These are phyloP conservation scores for Phanerochaete carnosa DNA, from an alignment of 768 basidiomycete genomes.

Conservation along the genomic window DNA sequence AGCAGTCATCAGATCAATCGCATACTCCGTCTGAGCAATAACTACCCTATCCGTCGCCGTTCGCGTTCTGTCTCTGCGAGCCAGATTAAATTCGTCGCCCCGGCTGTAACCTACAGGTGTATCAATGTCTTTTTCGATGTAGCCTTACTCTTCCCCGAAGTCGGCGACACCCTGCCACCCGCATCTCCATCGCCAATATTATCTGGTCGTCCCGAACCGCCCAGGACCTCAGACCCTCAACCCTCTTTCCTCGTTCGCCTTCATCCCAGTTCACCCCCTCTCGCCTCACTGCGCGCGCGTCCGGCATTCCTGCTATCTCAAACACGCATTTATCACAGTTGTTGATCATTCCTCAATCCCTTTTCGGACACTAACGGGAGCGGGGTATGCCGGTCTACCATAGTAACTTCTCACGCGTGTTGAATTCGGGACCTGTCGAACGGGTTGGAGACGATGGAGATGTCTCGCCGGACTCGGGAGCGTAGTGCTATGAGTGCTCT, in stretches of 20 bases:
- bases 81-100: background rate
- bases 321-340: too few species aligned
- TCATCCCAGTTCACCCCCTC: background rate
- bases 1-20: background rate
- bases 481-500: background rate
- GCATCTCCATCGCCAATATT: background rate
- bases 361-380: too few species aligned
- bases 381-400: too few species aligned
- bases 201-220: background rate
- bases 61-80: background rate
- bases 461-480: background rate
- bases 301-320: too few species aligned
- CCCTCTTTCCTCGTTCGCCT: background rate
- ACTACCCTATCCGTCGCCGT: background rate
- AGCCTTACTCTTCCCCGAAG: background rate
- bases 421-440: background rate
- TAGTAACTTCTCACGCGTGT: background rate
- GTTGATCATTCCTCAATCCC: too few species aligned
- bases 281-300: too few species aligned
- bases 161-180: background rate
- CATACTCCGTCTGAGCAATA: background rate
- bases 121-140: conserved; percentile 4
- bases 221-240: background rate
- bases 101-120: conserved; percentile 1
- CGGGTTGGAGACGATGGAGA: background rate